A percentile compares a stretch with the other conserved stretches of the same genome.
These are phyloP conservation scores for Rhizophagus clarus DNA, from an alignment of 192 early-diverging fungal species.

Conservation along the genomic window DNA sequence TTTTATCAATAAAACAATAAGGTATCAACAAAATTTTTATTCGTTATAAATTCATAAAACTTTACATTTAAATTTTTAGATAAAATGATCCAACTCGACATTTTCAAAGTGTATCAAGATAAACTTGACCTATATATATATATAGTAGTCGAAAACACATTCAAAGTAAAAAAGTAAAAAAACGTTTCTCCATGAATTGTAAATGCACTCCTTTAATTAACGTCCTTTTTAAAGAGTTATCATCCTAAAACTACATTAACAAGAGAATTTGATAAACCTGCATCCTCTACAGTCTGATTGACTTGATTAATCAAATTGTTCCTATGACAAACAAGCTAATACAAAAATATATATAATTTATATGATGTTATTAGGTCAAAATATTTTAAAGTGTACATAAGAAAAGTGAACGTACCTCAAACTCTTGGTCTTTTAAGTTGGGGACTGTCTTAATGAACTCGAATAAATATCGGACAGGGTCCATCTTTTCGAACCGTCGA, in stretches of 20 bases:
- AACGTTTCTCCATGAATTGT: background rate
- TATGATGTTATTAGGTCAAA: background rate
- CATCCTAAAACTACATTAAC: conserved; percentile 17
- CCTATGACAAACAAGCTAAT: background rate
- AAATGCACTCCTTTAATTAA: background rate
- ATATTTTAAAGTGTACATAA: background rate
- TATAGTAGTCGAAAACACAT: background rate
- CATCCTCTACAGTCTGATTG: background rate
- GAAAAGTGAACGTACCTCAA: conserved; percentile 59
- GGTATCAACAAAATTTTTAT: background rate
- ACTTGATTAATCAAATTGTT: conserved; percentile 14
- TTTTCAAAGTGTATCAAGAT: background rate
- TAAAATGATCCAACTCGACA: background rate
- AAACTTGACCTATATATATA: background rate
- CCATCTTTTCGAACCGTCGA: conserved; percentile 74
- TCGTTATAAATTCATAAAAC: background rate
- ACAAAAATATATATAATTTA: background rate
- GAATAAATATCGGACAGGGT: conserved; percentile 76
- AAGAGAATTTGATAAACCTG: conserved; percentile 13
- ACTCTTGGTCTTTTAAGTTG: conserved; percentile 60
- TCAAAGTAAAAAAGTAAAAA: background rate
- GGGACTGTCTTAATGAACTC: conserved; percentile 81
- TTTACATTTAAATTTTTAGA: background rate
- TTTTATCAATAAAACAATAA: background rate
- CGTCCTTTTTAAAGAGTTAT: background rate